phyloP scores from a whole-genome alignment of 2,329 filamentous ascomycete species.

The Domatiomyces globalis region DNA sequence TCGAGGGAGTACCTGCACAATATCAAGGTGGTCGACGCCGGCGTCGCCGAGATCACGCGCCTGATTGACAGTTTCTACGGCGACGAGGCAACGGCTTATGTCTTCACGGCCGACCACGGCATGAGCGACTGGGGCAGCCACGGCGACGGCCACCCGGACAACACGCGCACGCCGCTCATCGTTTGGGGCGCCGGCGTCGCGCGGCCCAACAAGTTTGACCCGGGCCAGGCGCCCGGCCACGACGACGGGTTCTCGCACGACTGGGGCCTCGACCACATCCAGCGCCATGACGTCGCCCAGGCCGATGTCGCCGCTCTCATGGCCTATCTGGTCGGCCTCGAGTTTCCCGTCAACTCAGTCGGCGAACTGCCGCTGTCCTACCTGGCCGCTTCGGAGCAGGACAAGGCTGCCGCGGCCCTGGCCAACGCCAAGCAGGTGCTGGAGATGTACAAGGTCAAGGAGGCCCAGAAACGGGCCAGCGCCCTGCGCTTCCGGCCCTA shows the following conservation, averaged over 20 bases:
- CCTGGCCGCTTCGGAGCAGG: slow-evolving; percentile 53
- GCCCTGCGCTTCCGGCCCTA: slow-evolving; percentile 70
- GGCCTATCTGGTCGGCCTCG: slow-evolving; percentile 75
- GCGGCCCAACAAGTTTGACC: slow-evolving; percentile 47
- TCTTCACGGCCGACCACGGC: slow-evolving; percentile 95
- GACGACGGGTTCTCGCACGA: slow-evolving; percentile 76
- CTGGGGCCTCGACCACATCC: slow-evolving; percentile 68
- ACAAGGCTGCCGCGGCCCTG: slow-evolving; percentile 72
- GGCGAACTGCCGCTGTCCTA: slow-evolving; percentile 80
- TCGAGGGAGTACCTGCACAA: slow-evolving; percentile 92
- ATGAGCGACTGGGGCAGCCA: slow-evolving; percentile 99
- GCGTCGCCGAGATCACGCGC: slow-evolving; percentile 68
- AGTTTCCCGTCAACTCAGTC: slow-evolving; percentile 92
- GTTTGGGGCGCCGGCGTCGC: slow-evolving; percentile 88
- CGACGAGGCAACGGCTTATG: slow-evolving; percentile 70
- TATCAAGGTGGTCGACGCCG: slow-evolving; percentile 83
- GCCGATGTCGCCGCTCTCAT: slow-evolving; percentile 91
- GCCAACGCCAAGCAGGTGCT: slow-evolving; percentile 76
- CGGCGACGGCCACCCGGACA: slow-evolving; percentile 92
- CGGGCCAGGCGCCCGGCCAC: slow-evolving; percentile 57
- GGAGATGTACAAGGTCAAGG: slow-evolving; percentile 94
- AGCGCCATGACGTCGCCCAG: slow-evolving; percentile 81
- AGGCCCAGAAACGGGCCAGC: slow-evolving; percentile 62
- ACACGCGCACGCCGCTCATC: slow-evolving; percentile 85
- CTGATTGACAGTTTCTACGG: slow-evolving; percentile 75